These are phyloP conservation scores for Erodium texanum DNA, from an alignment of 441 rosid genomes.

Conservation along the genomic window DNA sequence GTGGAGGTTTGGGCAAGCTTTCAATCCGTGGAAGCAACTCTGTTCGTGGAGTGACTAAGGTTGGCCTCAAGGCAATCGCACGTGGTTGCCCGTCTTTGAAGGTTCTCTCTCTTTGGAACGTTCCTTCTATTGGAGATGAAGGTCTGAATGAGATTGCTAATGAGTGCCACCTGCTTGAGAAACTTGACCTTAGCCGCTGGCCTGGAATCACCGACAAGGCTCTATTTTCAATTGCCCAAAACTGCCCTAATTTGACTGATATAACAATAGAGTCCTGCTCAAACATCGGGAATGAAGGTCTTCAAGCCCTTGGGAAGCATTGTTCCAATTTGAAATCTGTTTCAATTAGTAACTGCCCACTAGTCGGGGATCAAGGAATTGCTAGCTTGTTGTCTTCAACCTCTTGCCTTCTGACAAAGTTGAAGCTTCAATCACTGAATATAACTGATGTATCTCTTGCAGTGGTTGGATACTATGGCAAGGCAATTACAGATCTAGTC, in stretches of 20 bases:
- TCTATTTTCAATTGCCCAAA: conserved; percentile 55
- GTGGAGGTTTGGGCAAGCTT: conserved; percentile 85
- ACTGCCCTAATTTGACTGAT: conserved; percentile 53
- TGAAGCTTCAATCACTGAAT: conserved; percentile 78
- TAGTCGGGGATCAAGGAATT: conserved; percentile 81
- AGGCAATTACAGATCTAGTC: conserved; percentile 46
- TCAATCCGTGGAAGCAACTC: conserved; percentile 58
- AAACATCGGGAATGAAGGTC: conserved; percentile 67
- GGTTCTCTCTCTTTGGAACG: conserved; percentile 70
- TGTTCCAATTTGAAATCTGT: conserved; percentile 59
- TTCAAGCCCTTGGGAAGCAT: conserved; percentile 59
- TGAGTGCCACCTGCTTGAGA: conserved; percentile 66
- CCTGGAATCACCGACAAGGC: conserved; percentile 58
- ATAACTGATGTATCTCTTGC: conserved; percentile 87
- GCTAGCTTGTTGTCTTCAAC: conserved; percentile 63
- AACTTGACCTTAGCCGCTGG: conserved; percentile 76
- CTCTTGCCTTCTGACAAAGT: conserved; percentile 43
- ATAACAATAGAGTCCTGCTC: conserved; percentile 61
- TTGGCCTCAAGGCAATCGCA: conserved; percentile 60
- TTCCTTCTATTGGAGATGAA: conserved; percentile 55
- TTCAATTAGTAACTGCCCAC: conserved; percentile 78
- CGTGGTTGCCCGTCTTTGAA: conserved; percentile 74
- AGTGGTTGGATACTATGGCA: conserved; percentile 79
- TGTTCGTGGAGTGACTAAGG: conserved; percentile 51
- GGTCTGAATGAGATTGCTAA: conserved; percentile 57